phyloP scores from a whole-genome alignment of 306 rosid species.

The Hylodesmum podocarpum region DNA sequence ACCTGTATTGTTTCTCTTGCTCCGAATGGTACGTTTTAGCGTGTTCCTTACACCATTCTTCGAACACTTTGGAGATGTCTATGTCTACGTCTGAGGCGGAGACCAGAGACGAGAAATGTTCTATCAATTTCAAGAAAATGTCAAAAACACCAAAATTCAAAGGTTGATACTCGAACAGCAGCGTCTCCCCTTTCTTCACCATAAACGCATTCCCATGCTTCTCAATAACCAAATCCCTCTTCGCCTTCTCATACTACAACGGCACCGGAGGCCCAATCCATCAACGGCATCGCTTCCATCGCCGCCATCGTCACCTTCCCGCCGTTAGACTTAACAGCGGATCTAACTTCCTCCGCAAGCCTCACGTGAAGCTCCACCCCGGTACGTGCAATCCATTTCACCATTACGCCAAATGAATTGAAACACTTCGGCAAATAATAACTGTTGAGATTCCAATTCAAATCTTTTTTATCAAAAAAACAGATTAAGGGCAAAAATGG shows the following conservation, averaged over 20 bases:
- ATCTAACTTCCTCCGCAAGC: conserved; percentile 68
- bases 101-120: conserved; percentile 19
- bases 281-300: conserved; percentile 73
- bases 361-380: conserved; percentile 61
- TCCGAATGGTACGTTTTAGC: conserved; percentile 62
- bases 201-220: conserved; percentile 68
- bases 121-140: conserved; percentile 2
- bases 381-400: conserved; percentile 63
- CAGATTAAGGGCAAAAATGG: too few species aligned
- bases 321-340: conserved; percentile 53
- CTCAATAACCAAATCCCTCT: conserved; percentile 63
- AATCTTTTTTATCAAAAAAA: too few species aligned
- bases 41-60: conserved; percentile 66
- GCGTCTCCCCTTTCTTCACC: conserved; percentile 78
- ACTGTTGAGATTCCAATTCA: conserved; percentile 64
- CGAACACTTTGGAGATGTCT: conserved; percentile 59
- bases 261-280: conserved; percentile 93
- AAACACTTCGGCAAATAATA: conserved; percentile 86
- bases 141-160: background rate
- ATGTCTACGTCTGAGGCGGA: too few species aligned
- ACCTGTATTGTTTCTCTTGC: conserved; percentile 55
- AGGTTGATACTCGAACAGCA: conserved; percentile 85
- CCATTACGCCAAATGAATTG: conserved; percentile 73
- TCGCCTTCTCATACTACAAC: conserved; percentile 76
- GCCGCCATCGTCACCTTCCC: conserved; percentile 70